Evolutionary conservation across 495 filamentous ascomycete genomes (phyloP).

Genomic region (Melanomma pulvis-pyrius): DNA sequence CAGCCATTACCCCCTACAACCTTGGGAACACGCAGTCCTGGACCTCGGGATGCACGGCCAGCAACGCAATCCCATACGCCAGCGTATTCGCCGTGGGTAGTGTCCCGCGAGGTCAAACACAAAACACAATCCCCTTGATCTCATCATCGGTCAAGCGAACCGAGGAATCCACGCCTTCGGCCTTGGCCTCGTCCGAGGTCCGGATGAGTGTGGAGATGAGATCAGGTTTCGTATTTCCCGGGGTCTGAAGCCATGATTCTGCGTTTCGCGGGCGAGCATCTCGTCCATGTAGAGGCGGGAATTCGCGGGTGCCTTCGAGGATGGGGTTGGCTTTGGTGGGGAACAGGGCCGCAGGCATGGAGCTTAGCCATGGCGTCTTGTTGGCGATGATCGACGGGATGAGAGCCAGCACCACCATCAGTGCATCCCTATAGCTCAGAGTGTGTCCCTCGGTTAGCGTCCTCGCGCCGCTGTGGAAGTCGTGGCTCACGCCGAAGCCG

Average conservation of each 20-base stretch:
- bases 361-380: background rate
- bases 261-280: constrained; percentile 24
- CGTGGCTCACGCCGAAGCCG: constrained; percentile 27
- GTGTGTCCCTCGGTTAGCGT: constrained; percentile 8
- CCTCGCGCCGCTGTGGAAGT: constrained; percentile 13
- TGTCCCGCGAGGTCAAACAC: constrained; percentile 39
- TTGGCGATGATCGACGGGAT: background rate
- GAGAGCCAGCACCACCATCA: constrained; percentile 21
- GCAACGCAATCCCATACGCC: constrained; percentile 26
- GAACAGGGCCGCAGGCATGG: background rate
- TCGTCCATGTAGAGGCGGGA: constrained; percentile 31
- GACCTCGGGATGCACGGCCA: constrained; percentile 25
- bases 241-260: background rate
- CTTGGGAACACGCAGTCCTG: constrained; percentile 36
- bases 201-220: constrained; percentile 35
- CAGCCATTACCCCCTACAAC: constrained; percentile 20
- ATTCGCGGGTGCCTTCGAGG: background rate
- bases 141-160: constrained; percentile 30
- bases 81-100: constrained; percentile 39
- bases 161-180: background rate
- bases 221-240: constrained; percentile 16
- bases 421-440: constrained; percentile 30
- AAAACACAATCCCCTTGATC: constrained; percentile 40
- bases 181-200: constrained; percentile 26
- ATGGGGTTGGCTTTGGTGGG: constrained; percentile 5